Evolutionary conservation across 495 filamentous ascomycete genomes (phyloP).

Genomic region (Neurospora discreta): DNA sequence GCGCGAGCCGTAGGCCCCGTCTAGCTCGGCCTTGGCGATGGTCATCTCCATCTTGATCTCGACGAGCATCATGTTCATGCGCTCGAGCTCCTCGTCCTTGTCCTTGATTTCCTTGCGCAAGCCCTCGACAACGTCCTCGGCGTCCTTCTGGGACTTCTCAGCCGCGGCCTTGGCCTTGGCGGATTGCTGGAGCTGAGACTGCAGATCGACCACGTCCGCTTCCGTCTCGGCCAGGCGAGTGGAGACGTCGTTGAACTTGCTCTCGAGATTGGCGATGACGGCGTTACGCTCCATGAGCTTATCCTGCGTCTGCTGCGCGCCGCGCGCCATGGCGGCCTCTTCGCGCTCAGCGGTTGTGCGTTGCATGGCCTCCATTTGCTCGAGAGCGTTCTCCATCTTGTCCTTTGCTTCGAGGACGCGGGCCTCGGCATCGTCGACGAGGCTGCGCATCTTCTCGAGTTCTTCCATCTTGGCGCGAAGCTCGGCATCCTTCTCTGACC

Average conservation of each 20-base stretch:
- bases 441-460: constrained; percentile 37
- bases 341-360: constrained; percentile 20
- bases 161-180: constrained; percentile 12
- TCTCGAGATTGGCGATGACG: constrained; percentile 36
- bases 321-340: constrained; percentile 23
- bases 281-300: constrained; percentile 39
- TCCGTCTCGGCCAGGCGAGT: constrained; percentile 21
- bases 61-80: constrained; percentile 71
- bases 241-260: constrained; percentile 29
- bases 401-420: constrained; percentile 34
- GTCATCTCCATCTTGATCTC: constrained; percentile 84
- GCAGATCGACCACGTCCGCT: constrained; percentile 5
- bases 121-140: constrained; percentile 16
- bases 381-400: constrained; percentile 39
- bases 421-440: constrained; percentile 38
- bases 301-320: constrained; percentile 30
- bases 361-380: constrained; percentile 39
- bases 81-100: constrained; percentile 56
- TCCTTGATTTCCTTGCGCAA: constrained; percentile 32
- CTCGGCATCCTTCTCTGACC: constrained; percentile 49
- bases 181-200: constrained; percentile 8
- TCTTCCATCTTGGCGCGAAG: constrained; percentile 39
- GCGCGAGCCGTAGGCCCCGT: constrained; percentile 78
- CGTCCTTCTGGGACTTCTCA: constrained; percentile 14
- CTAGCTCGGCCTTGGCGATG: constrained; percentile 85